Percentiles rank a stretch among this genome's conserved stretches.
phyloP scores from a whole-genome alignment of 1,139 yeast genomes.

The Sugiyamaella sp. region DNA sequence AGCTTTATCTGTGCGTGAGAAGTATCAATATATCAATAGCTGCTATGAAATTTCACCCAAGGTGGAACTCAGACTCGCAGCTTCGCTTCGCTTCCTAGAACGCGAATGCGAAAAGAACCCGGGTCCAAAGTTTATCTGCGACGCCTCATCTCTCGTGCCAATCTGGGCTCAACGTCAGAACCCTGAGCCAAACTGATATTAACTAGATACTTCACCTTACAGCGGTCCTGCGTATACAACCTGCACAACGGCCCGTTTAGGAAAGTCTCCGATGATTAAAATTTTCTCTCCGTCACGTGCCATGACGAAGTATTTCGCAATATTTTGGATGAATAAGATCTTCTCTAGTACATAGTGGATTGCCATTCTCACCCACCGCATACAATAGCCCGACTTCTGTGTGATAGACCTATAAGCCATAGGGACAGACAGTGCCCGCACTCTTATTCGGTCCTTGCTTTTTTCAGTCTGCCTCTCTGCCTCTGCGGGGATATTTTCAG shows the following conservation, averaged over 20 bases:
- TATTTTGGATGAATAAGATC: slow-evolving; percentile 7
- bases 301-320: slow-evolving; percentile 16
- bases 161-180: too few species aligned
- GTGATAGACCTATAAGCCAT: neutral
- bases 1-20: too few species aligned
- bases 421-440: neutral
- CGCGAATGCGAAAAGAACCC: too few species aligned
- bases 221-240: neutral
- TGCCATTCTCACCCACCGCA: slow-evolving; percentile 6
- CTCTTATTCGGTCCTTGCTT: neutral
- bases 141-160: too few species aligned
- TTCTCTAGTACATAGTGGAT: slow-evolving; percentile 4
- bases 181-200: neutral
- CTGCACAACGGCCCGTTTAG: neutral
- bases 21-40: too few species aligned
- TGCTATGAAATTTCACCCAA: too few species aligned
- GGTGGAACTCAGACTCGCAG: too few species aligned
- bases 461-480: too few species aligned
- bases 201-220: neutral
- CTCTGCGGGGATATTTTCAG: neutral
- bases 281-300: slow-evolving; percentile 14
- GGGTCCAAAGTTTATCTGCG: too few species aligned
- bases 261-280: slow-evolving; percentile 8
- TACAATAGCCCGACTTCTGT: slow-evolving; percentile 3
- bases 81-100: too few species aligned